Evolutionary conservation across 208 protist genomes (phyloP).

Genomic region (Tritrichomonas foetus): DNA sequence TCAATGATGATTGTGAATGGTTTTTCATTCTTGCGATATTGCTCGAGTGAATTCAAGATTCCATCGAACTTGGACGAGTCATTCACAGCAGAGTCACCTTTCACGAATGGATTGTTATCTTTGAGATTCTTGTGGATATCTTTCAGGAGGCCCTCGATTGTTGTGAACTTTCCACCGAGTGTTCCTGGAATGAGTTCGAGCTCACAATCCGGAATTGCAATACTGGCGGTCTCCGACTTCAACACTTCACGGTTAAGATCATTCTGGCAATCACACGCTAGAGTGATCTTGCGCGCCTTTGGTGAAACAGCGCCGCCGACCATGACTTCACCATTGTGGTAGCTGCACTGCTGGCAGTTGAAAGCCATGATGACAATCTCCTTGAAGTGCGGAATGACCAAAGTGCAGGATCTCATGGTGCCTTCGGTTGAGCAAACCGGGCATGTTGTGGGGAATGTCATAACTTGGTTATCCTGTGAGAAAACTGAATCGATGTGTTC

Average conservation of each 20-base stretch:
- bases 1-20: slow-evolving; percentile 32
- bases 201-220: neutral
- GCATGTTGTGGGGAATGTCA: neutral
- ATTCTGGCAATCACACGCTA: neutral
- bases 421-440: neutral
- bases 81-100: neutral
- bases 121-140: neutral
- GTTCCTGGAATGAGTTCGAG: neutral
- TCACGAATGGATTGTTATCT: neutral
- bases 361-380: slow-evolving; percentile 34
- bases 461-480: neutral
- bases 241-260: slow-evolving; percentile 20
- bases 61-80: neutral
- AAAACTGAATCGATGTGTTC: slow-evolving; percentile 11
- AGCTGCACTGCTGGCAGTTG: neutral
- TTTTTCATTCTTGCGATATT: neutral
- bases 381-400: slow-evolving; percentile 1
- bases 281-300: neutral
- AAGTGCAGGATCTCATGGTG: neutral
- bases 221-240: neutral
- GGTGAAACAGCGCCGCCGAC: neutral
- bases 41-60: neutral
- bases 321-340: slow-evolving; percentile 31
- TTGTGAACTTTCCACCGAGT: slow-evolving; percentile 30
- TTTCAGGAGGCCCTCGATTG: neutral